A percentile compares a stretch with the other conserved stretches of the same genome.
phyloP scores from a whole-genome alignment of 1,284 basidiomycete genomes.

The Ceratobasidium sp. region DNA sequence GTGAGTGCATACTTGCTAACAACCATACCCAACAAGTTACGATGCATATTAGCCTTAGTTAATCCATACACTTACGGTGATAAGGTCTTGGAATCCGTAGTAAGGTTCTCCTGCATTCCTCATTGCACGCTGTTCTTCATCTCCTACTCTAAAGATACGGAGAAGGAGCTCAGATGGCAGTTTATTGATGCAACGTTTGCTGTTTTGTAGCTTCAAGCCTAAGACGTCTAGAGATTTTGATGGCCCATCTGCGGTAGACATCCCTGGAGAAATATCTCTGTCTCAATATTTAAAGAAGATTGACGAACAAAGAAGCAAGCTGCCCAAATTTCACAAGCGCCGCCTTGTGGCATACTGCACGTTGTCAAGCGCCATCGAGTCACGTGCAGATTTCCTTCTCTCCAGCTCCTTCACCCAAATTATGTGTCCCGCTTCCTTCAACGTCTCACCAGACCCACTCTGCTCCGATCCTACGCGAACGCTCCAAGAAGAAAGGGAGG shows the following conservation, averaged over 20 bases:
- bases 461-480: slow-evolving; percentile 15
- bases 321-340: not conserved
- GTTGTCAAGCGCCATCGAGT: not conserved
- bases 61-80: not conserved
- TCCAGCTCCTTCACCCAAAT: slow-evolving; percentile 12
- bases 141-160: slow-evolving; percentile 9
- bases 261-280: no score
- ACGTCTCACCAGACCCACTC: no score
- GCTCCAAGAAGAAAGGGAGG: slow-evolving; percentile 28
- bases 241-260: no score
- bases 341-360: not conserved
- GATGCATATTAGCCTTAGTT: no score
- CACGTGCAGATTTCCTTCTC: slow-evolving; percentile 15
- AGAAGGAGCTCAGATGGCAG: slow-evolving; percentile 22
- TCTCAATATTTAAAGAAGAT: no score
- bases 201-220: not conserved
- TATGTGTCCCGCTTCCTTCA: not conserved
- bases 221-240: not conserved
- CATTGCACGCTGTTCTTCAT: not conserved
- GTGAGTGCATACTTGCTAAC: slow-evolving; percentile 27
- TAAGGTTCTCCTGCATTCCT: slow-evolving; percentile 2
- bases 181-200: slow-evolving; percentile 9
- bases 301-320: no score
- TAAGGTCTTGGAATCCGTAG: slow-evolving; percentile 11
- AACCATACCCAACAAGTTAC: no score